phyloP scores from a whole-genome alignment of 2,329 filamentous ascomycete genomes.

The Arachnopeziza araneosa region DNA sequence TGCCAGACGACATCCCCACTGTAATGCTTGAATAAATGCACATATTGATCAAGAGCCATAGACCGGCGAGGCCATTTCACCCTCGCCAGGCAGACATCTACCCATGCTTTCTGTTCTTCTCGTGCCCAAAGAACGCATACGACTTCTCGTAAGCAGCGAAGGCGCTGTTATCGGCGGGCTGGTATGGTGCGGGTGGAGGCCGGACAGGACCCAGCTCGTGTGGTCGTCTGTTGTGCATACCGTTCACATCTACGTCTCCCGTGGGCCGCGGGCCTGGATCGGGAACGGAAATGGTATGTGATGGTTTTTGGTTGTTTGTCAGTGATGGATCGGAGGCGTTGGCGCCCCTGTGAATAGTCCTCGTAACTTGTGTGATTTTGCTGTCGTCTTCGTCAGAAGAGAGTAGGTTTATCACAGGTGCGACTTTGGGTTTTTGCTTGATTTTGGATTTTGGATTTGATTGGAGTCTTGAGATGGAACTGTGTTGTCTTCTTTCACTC shows the following conservation, averaged over 20 bases:
- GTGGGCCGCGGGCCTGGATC: background rate
- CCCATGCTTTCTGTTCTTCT: conserved; percentile 1
- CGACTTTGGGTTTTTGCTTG: background rate
- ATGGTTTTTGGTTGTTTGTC: background rate
- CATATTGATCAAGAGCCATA: no score
- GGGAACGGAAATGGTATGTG: background rate
- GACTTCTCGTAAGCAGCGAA: conserved; percentile 18
- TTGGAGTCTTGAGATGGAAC: background rate
- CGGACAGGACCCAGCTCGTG: background rate
- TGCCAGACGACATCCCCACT: no score
- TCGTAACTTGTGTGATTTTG: background rate
- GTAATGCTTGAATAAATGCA: no score
- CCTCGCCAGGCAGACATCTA: background rate
- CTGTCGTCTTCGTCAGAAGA: background rate
- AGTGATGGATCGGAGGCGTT: background rate
- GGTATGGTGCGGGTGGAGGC: background rate
- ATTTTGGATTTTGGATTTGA: background rate
- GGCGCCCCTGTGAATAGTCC: no score
- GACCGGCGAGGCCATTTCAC: background rate
- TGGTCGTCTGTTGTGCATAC: background rate
- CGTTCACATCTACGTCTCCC: background rate
- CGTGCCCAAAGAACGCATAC: conserved; percentile 3
- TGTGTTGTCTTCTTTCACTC: background rate
- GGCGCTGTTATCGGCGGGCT: conserved; percentile 11
- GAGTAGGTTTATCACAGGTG: background rate